Conservation (phyloP, 768 basidiomycete species). For the Rhodotorula paludigena region DNA sequence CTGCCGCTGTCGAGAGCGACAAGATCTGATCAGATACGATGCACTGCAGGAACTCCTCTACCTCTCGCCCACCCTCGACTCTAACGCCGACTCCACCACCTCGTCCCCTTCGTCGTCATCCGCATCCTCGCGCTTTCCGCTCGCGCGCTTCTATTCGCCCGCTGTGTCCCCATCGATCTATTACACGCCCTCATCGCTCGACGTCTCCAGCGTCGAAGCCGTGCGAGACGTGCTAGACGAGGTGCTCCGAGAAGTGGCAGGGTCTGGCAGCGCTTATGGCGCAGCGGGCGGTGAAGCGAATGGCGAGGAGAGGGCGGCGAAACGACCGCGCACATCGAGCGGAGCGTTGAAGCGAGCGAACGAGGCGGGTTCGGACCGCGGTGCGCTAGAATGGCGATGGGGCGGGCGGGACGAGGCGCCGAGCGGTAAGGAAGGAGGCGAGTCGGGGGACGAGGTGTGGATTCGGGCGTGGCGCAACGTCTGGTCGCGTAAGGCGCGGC, state of each 20-base stretch:
- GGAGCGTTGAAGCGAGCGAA: too few relatives aligned
- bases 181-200: neutral
- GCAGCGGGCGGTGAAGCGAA: neutral
- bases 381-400: constrained; percentile 1
- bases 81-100: neutral
- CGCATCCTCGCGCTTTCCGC: constrained; percentile 32
- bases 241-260: neutral
- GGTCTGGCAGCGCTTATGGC: neutral
- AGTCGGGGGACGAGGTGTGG: neutral
- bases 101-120: constrained; percentile 34
- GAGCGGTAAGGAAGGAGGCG: neutral
- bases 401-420: neutral
- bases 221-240: neutral
- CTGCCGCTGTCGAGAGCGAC: too few relatives aligned
- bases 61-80: too few relatives aligned
- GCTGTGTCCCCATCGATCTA: neutral
- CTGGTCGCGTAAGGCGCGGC: constrained; percentile 65
- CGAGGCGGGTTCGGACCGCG: too few relatives aligned
- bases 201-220: neutral
- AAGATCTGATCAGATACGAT: too few relatives aligned
- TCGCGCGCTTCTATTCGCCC: constrained; percentile 7
- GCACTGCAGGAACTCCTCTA: neutral
- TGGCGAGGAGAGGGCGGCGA: neutral
- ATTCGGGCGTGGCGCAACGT: constrained; percentile 51
- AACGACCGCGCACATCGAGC: neutral